A percentile compares a stretch with the other conserved stretches of the same genome.
Conservation (phyloP, 192 early-diverging fungal genomes). For the Coemansia sp. region DNA sequence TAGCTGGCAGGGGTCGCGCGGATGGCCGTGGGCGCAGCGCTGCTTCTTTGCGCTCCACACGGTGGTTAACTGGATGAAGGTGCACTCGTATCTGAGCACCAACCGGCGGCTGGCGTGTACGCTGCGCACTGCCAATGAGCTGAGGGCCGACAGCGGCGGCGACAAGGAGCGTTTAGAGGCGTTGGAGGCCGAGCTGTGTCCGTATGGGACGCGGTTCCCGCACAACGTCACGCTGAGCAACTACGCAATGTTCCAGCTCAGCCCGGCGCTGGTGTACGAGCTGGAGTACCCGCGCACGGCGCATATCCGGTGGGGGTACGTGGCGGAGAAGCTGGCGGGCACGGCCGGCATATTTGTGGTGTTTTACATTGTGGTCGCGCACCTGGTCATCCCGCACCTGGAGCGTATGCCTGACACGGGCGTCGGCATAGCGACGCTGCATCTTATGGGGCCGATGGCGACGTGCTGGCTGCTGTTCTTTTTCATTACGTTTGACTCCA, state of each 20-base stretch:
- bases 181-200: conserved; percentile 59
- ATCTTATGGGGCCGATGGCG: conserved; percentile 88
- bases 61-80: conserved; percentile 94
- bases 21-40: conserved; percentile 87
- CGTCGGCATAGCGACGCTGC: conserved; percentile 58
- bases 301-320: conserved; percentile 80
- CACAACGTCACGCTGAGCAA: conserved; percentile 78
- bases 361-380: conserved; percentile 82
- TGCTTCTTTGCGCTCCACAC: conserved; percentile 85
- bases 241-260: conserved; percentile 82
- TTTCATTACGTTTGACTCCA: conserved; percentile 95
- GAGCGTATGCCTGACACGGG: conserved; percentile 61
- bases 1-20: conserved; percentile 59
- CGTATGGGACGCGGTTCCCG: conserved; percentile 66
- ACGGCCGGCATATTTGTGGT: conserved; percentile 77
- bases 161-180: conserved; percentile 44
- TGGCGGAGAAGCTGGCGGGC: conserved; percentile 81
- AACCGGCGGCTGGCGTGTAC: conserved; percentile 69
- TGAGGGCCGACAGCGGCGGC: conserved; percentile 7
- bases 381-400: conserved; percentile 83
- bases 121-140: conserved; percentile 18
- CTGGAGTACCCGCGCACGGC: conserved; percentile 87
- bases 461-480: conserved; percentile 89
- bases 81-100: conserved; percentile 87
- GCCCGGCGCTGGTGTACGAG: conserved; percentile 92